A percentile compares a stretch with the other conserved stretches of the same genome.
Conservation (phyloP, 768 basidiomycete species). For the Psilocybe cubensis region DNA sequence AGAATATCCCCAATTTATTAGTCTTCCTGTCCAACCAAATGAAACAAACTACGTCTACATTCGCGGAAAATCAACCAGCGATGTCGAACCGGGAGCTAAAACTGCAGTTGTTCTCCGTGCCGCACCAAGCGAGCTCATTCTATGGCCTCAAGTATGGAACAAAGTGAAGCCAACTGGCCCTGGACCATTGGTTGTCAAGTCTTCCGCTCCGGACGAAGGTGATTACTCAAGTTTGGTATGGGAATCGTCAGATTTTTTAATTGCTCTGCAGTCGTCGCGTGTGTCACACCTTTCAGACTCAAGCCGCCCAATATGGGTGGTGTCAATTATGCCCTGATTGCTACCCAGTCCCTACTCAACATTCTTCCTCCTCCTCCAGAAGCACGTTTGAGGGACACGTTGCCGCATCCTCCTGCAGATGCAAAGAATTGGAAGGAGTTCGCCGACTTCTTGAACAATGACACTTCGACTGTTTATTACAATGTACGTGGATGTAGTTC, state of each 20-base stretch:
- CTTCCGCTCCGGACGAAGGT: neutral
- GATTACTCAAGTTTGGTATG: too few relatives aligned
- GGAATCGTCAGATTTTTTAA: too few relatives aligned
- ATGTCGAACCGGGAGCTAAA: neutral
- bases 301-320: neutral
- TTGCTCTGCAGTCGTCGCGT: neutral
- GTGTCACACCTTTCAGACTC: neutral
- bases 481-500: too few relatives aligned
- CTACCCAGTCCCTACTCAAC: neutral
- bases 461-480: neutral
- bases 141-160: slow-evolving; percentile 1
- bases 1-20: neutral
- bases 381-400: neutral
- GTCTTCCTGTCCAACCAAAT: neutral
- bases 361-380: too few relatives aligned
- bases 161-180: neutral
- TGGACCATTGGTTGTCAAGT: neutral
- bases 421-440: slow-evolving; percentile 2
- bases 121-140: neutral
- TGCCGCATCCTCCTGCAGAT: neutral
- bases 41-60: neutral
- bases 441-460: neutral
- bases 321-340: neutral
- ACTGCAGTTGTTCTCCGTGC: neutral
- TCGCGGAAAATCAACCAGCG: neutral